These are phyloP conservation scores for Irpex lacteus DNA, from an alignment of 1,284 basidiomycete genomes.

Conservation along the genomic window DNA sequence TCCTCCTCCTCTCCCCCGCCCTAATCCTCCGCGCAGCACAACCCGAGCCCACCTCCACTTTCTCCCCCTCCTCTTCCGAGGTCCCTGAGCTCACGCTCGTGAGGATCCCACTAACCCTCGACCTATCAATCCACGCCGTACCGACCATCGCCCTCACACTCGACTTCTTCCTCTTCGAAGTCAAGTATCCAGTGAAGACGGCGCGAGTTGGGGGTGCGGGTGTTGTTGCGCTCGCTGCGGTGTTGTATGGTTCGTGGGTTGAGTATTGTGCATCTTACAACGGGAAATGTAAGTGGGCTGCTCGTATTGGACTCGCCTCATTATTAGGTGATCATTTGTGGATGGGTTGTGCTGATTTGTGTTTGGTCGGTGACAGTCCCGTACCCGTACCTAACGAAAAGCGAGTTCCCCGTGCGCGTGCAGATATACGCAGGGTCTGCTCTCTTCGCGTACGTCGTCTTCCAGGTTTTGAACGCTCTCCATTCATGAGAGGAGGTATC, in stretches of 20 bases:
- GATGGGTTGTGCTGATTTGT: not conserved
- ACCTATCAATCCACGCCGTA: conserved; percentile 65
- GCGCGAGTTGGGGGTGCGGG: conserved; percentile 44
- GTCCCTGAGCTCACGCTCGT: conserved; percentile 33
- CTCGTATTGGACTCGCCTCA: no score
- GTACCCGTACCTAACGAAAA: conserved; percentile 77
- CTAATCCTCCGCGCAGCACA: conserved; percentile 43
- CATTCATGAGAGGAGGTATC: conserved; percentile 21
- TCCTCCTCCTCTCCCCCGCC: conserved; percentile 49
- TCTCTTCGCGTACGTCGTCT: conserved; percentile 52
- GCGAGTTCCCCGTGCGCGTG: conserved; percentile 48
- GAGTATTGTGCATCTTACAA: conserved; percentile 67
- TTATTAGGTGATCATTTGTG: no score
- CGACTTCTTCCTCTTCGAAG: conserved; percentile 73
- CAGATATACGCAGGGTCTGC: conserved; percentile 58
- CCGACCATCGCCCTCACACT: conserved; percentile 60
- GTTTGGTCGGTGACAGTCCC: conserved; percentile 48
- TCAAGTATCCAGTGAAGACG: conserved; percentile 49
- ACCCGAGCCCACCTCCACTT: conserved; percentile 11
- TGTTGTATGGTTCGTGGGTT: conserved; percentile 63
- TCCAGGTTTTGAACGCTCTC: conserved; percentile 53
- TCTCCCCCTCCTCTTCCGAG: conserved; percentile 29
- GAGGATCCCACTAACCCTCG: conserved; percentile 57
- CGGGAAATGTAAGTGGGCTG: conserved; percentile 53
- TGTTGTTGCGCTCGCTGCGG: conserved; percentile 39